Conservation (phyloP, 2,329 filamentous ascomycete species). For the Trichoderma koningii region DNA sequence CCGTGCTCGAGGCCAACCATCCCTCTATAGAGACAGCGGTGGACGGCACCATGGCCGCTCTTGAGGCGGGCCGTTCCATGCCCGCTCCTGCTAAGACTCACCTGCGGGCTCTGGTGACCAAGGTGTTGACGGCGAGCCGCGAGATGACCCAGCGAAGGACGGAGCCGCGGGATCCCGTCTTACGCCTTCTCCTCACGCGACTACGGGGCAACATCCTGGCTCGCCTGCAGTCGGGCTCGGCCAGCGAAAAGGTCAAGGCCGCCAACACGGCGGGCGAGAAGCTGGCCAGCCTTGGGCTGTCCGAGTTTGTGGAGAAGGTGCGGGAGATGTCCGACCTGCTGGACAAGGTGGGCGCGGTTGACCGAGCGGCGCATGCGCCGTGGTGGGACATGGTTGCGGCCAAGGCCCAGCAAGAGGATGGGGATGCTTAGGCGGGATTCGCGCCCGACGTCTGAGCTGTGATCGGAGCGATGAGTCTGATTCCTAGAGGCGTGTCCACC, state of each 20-base stretch:
- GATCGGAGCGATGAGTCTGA: no score
- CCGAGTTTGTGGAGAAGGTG: slow-evolving; percentile 71
- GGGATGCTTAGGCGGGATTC: slow-evolving; percentile 31
- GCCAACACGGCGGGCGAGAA: slow-evolving; percentile 70
- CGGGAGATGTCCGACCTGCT: slow-evolving; percentile 70
- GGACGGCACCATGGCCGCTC: slow-evolving; percentile 63
- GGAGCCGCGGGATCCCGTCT: slow-evolving; percentile 56
- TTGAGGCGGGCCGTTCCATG: slow-evolving; percentile 66
- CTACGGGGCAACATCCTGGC: slow-evolving; percentile 67
- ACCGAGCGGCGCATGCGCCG: slow-evolving; percentile 65
- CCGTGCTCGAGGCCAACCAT: slow-evolving; percentile 62
- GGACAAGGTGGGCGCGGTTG: slow-evolving; percentile 64
- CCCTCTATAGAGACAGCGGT: slow-evolving; percentile 55
- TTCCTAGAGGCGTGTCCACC: no score
- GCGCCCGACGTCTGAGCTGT: not conserved
- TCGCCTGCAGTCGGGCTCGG: slow-evolving; percentile 65
- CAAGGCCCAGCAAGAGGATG: slow-evolving; percentile 52
- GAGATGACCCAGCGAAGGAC: slow-evolving; percentile 47
- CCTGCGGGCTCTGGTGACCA: slow-evolving; percentile 58
- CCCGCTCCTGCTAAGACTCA: slow-evolving; percentile 62
- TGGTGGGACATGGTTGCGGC: slow-evolving; percentile 71
- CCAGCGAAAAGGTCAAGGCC: slow-evolving; percentile 69
- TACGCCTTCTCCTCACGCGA: slow-evolving; percentile 68
- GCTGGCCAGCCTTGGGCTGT: slow-evolving; percentile 67
- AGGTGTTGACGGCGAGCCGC: slow-evolving; percentile 54